Conservation (phyloP, 2,329 filamentous ascomycete genomes). For the Zelopaecilomyces penicillatus region DNA sequence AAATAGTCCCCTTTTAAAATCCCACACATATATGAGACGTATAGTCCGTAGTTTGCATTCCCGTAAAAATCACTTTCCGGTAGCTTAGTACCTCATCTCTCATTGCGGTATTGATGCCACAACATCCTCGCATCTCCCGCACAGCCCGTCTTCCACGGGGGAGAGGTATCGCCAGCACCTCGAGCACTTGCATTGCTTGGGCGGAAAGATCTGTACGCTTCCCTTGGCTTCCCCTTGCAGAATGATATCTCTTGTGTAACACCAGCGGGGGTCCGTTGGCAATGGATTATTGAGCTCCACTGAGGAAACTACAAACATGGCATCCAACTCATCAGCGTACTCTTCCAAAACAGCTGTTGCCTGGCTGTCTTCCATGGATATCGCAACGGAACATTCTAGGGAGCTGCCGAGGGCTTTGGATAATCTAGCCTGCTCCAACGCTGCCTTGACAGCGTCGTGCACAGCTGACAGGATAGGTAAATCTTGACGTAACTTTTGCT, state of each 20-base stretch:
- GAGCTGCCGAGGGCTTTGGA: conserved; percentile 71
- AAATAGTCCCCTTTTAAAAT: too few relatives aligned
- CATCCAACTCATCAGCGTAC: conserved; percentile 45
- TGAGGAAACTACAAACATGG: conserved; percentile 62
- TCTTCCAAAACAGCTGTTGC: conserved; percentile 27
- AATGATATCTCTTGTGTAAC: conserved; percentile 35
- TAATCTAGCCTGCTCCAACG: conserved; percentile 63
- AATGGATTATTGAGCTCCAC: conserved; percentile 40
- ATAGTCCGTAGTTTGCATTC: too few relatives aligned
- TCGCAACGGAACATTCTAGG: conserved; percentile 63
- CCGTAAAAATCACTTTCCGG: too few relatives aligned
- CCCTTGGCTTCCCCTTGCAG: conserved; percentile 25
- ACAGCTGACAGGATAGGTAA: conserved; percentile 43
- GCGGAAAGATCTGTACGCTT: conserved; percentile 39
- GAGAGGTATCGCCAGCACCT: conserved; percentile 85
- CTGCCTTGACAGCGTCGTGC: conserved; percentile 61
- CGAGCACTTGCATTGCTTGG: conserved; percentile 60
- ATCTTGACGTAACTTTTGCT: conserved; percentile 31
- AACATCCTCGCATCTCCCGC: conserved; percentile 62
- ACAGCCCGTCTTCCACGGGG: conserved; percentile 57
- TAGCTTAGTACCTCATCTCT: too few relatives aligned
- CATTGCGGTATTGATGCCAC: conserved; percentile 26
- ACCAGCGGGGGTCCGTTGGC: conserved; percentile 28
- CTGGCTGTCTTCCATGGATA: conserved; percentile 37
- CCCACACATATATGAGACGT: too few relatives aligned